Percentiles rank a stretch among this genome's conserved stretches.
These are phyloP conservation scores for Penicillium antarcticum DNA, from an alignment of 495 filamentous ascomycete species.

Conservation along the genomic window DNA sequence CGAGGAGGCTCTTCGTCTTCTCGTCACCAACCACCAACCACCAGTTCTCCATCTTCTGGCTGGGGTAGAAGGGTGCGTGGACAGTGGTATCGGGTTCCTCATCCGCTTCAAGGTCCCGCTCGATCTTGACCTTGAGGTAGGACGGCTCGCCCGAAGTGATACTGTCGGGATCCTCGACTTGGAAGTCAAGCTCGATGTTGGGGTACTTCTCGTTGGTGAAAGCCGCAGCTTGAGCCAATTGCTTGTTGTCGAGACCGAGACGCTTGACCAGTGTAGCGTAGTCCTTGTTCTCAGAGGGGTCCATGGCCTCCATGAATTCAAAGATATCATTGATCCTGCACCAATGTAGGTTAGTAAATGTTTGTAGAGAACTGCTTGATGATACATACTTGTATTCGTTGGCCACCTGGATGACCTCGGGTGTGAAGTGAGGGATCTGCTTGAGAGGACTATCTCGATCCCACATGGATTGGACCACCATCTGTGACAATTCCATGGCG, in stretches of 20 bases:
- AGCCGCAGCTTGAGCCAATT: slow-evolving; percentile 80
- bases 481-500: slow-evolving; percentile 99
- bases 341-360: slow-evolving; percentile 32
- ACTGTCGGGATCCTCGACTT: slow-evolving; percentile 75
- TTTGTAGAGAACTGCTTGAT: background rate
- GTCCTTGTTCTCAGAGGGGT: slow-evolving; percentile 80
- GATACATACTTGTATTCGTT: slow-evolving; percentile 71
- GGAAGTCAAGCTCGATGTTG: slow-evolving; percentile 84
- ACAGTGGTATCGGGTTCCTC: slow-evolving; percentile 79
- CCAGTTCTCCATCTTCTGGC: slow-evolving; percentile 96
- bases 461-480: slow-evolving; percentile 99
- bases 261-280: slow-evolving; percentile 71
- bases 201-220: slow-evolving; percentile 99
- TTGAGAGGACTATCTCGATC: slow-evolving; percentile 94
- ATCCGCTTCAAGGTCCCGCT: slow-evolving; percentile 76
- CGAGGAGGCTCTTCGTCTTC: slow-evolving; percentile 77
- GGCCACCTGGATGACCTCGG: slow-evolving; percentile 77
- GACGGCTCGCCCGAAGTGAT: slow-evolving; percentile 77
- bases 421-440: slow-evolving; percentile 93
- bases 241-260: slow-evolving; percentile 73
- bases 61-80: slow-evolving; percentile 93
- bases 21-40: slow-evolving; percentile 90
- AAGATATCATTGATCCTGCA: slow-evolving; percentile 80
- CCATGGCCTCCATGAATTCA: slow-evolving; percentile 99
- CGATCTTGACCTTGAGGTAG: slow-evolving; percentile 81